Conservation (phyloP, 2,329 filamentous ascomycete genomes). For the Cytospora piceae region DNA sequence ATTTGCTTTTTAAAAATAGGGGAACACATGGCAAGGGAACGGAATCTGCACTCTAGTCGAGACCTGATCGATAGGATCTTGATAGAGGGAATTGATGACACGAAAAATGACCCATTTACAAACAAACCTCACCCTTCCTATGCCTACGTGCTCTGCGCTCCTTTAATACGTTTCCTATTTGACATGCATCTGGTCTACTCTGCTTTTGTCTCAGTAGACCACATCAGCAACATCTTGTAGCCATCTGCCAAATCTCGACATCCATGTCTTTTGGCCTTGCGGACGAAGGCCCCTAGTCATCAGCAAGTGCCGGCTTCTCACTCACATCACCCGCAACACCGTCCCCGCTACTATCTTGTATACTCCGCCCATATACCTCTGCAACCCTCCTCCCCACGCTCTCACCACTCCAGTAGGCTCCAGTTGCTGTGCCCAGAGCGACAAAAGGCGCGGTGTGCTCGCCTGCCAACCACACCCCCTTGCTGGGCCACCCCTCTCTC, state of each 20-base stretch:
- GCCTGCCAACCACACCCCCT: conserved; percentile 82
- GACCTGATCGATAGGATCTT: conserved; percentile 14
- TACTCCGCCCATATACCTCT: conserved; percentile 52
- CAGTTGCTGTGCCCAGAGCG: conserved; percentile 83
- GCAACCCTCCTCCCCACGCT: conserved; percentile 69
- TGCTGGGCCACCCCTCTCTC: conserved; percentile 64
- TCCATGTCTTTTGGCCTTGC: neutral
- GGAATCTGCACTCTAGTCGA: conserved; percentile 28
- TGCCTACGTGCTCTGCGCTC: too few species aligned
- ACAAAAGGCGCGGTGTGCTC: conserved; percentile 92
- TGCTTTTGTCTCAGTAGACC: neutral
- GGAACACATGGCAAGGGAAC: conserved; percentile 27
- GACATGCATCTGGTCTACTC: neutral
- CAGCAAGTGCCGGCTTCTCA: neutral
- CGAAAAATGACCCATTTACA: neutral
- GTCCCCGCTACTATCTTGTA: neutral
- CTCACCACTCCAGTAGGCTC: conserved; percentile 92
- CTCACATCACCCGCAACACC: neutral
- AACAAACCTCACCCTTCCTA: neutral
- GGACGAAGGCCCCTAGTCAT: neutral
- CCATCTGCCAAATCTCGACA: neutral
- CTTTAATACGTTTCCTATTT: neutral
- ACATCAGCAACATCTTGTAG: neutral
- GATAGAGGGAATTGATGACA: conserved; percentile 25
- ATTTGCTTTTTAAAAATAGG: conserved; percentile 26